Base-by-base conservation (phyloP, 2,329 filamentous ascomycete genomes). In the Verticillium klebahnii region DNA sequence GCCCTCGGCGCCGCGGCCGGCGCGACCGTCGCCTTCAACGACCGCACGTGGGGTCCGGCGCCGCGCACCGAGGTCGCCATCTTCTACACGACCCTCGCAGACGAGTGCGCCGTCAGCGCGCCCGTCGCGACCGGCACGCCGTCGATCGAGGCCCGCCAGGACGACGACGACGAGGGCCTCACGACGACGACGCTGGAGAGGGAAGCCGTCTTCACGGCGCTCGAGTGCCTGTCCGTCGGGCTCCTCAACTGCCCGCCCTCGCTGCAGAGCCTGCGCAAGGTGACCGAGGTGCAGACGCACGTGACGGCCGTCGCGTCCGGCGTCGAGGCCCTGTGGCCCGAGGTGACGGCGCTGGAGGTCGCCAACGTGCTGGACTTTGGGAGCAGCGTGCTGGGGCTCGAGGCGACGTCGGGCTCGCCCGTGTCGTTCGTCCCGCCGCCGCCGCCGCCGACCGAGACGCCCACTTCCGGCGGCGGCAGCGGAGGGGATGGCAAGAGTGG, bases 1-100 rank as follows among this genome's bases (percentile, higher is more conserved):
- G 83, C 77, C 0, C 65, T 87, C 0, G 85, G 84, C 17, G 84
- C 82, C 5, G 75, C 74, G 1, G 83, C 82, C 5, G 85, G 84
- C 1, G 84, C 83, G 0, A 82, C 80, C 0, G 66, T 86, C 0
- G 76, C 71, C 2, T 58, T 85, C 5, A 71, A 70, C 1, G 64
- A 67, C 0, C 66, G 78, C 15, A 80, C 77, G 0, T 87, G 81
- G 81, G 85, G 83, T 0, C 82, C 82, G 0, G 69, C 74, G 0
- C 77, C 81, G 0, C 68, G 72, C 23, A 82, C 78, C 0, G 75
- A 78, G 12, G 75, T 80, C 2, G 80, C 83, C 0, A 73, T 87
- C 50, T 86, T 77, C 65, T 84, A 79, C 66, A 86, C 83, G 0
- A 82, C 79, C 0, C 66, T 86, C 0, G 74, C 74, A 0, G 72